Conservation (phyloP, 1,284 basidiomycete genomes). For the Rhodotorula sp. region DNA sequence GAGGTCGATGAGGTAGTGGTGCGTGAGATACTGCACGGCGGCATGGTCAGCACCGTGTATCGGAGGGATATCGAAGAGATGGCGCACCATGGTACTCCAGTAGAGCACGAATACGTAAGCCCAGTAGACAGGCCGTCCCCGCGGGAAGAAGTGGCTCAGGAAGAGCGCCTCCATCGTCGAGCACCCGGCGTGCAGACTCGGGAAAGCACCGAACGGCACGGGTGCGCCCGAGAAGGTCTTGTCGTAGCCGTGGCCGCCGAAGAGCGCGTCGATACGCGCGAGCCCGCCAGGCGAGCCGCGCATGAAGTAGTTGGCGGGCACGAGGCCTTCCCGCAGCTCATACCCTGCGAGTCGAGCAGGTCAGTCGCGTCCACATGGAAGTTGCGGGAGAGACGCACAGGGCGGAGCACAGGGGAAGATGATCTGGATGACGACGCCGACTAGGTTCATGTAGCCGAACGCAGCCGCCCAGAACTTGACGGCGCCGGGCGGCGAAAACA, state of each 20-base stretch:
- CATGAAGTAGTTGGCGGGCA: slow-evolving; percentile 89
- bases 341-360: slow-evolving; percentile 66
- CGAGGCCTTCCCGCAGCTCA: slow-evolving; percentile 94
- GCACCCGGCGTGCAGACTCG: slow-evolving; percentile 84
- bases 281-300: slow-evolving; percentile 90
- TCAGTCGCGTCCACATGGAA: neutral
- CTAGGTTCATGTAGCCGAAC: slow-evolving; percentile 92
- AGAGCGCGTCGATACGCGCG: slow-evolving; percentile 85
- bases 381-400: slow-evolving; percentile 51
- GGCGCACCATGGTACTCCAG: slow-evolving; percentile 84
- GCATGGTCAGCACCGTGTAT: neutral
- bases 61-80: slow-evolving; percentile 22
- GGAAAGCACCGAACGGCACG: slow-evolving; percentile 95
- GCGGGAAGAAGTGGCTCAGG: slow-evolving; percentile 91
- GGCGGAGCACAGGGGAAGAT: slow-evolving; percentile 90
- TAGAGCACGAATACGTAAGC: slow-evolving; percentile 83
- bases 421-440: slow-evolving; percentile 86
- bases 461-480: slow-evolving; percentile 83
- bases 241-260: slow-evolving; percentile 77
- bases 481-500: slow-evolving; percentile 69
- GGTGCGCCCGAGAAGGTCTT: slow-evolving; percentile 84
- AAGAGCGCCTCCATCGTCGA: slow-evolving; percentile 93
- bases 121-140: slow-evolving; percentile 58
- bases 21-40: slow-evolving; percentile 68
- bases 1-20: slow-evolving; percentile 94